Percentiles rank a stretch among this genome's conserved stretches.
phyloP scores from a whole-genome alignment of 75 land plant genomes.

The Larix kaempferi region DNA sequence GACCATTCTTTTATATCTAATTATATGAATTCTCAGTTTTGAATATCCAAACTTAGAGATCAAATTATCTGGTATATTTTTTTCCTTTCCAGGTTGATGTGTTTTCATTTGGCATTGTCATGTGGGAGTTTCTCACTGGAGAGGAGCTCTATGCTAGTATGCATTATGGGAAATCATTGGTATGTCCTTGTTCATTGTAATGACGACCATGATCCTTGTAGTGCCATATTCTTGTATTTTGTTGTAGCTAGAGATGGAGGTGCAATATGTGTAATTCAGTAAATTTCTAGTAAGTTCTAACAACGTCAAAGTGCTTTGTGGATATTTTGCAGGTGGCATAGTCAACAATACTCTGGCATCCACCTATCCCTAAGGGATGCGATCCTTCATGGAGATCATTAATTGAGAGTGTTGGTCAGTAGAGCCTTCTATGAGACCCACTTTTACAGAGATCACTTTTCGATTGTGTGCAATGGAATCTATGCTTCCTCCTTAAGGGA shows the following conservation, averaged over 20 bases:
- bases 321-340: slow-evolving; percentile 51
- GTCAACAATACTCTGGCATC: slow-evolving; percentile 65
- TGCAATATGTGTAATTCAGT: neutral
- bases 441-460: slow-evolving; percentile 59
- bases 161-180: slow-evolving; percentile 98
- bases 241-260: neutral
- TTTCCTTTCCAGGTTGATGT: neutral
- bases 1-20: neutral
- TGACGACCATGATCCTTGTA: neutral
- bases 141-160: slow-evolving; percentile 93
- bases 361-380: slow-evolving; percentile 51
- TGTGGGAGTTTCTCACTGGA: slow-evolving; percentile 97
- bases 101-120: slow-evolving; percentile 27
- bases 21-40: neutral
- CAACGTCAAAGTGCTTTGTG: neutral
- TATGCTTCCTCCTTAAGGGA: slow-evolving; percentile 22
- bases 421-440: slow-evolving; percentile 53
- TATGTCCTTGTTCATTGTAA: slow-evolving; percentile 16
- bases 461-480: slow-evolving; percentile 41
- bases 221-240: neutral
- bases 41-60: neutral
- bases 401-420: slow-evolving; percentile 69
- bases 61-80: slow-evolving; percentile 24
- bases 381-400: slow-evolving; percentile 61
- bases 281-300: neutral